Base-by-base conservation (phyloP, 768 basidiomycete genomes). In the Suillus sp. region DNA sequence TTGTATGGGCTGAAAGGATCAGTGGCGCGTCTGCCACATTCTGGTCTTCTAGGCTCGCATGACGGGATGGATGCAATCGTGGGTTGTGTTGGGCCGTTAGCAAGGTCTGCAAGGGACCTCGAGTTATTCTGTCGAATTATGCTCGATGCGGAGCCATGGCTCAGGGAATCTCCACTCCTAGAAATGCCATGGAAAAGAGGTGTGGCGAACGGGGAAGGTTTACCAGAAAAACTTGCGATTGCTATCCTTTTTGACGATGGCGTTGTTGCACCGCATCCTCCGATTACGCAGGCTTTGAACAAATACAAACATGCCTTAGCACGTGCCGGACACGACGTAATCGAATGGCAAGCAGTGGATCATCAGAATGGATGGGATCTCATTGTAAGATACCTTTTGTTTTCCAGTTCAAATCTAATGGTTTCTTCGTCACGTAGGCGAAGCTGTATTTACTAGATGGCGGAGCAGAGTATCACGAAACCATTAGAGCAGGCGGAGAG, bases 41-140 rank as follows among this genome's bases (percentile, higher is more conserved):
- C 79, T 1, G 83, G 83, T 30, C 74, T 84, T 47, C 65, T 78
- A 50, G 80, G 83, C 57, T 81, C 83, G 34, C 81, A 81, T 64
- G 78, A 81, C 63, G 84, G 84, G 22, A 83, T 84, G 79, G 84
- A 85, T 58, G 80, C 78, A 61, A 80, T 84, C 60, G 65, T 82
- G 48, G 84, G 84, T 56, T 81, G 77, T 47, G 77, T 83, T 22
- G 83, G 83, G 2, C 83, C 83, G 40, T 64, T 84, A 34, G 77
- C 83, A 32, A 79, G 74, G 27, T 84, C 82, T n/a, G 78, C 76
- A 16, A 75, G 82, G 37, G 83, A 84, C 67, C 75, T 84, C 34
- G 78, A 74, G 27, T 72, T 85, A 50, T 84, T 85, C 73, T 81
- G 79, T 69, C 73, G 69, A 37, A 77, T 78, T 32, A 82, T 83